These are phyloP conservation scores for Dimargaris verticillata DNA, from an alignment of 192 early-diverging fungal species.

Conservation along the genomic window DNA sequence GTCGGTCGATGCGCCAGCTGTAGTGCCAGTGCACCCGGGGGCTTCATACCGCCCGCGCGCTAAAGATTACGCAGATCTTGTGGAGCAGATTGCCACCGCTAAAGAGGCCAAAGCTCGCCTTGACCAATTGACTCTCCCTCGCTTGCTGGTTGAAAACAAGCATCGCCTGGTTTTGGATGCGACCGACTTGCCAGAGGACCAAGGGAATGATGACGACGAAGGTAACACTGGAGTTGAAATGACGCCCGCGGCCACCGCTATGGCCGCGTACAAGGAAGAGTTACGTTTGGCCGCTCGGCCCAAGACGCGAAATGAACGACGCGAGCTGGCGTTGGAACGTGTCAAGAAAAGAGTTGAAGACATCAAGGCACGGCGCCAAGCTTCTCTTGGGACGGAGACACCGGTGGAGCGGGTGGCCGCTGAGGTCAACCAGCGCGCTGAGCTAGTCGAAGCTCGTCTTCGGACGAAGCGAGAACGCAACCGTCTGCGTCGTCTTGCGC, in stretches of 20 bases:
- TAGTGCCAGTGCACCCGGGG: slow-evolving; percentile 64
- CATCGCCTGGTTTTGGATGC: background rate
- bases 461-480: background rate
- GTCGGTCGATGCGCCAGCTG: slow-evolving; percentile 31
- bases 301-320: too few species aligned
- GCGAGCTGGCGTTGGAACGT: too few species aligned
- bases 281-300: too few species aligned
- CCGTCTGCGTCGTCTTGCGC: background rate
- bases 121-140: background rate
- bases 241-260: background rate
- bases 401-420: background rate
- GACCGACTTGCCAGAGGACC: background rate
- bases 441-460: background rate
- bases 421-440: background rate
- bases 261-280: background rate
- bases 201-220: background rate
- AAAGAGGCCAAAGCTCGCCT: background rate
- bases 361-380: too few species aligned
- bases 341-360: too few species aligned
- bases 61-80: slow-evolving; percentile 38
- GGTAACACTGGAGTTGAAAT: background rate
- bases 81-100: background rate
- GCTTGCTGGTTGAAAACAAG: background rate
- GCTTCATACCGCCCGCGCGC: slow-evolving; percentile 80
- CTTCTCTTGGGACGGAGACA: too few species aligned